A percentile compares a stretch with the other conserved stretches of the same genome.
Conservation (phyloP, 164 flowering plant genomes). For the Magnolia changhungtana region DNA sequence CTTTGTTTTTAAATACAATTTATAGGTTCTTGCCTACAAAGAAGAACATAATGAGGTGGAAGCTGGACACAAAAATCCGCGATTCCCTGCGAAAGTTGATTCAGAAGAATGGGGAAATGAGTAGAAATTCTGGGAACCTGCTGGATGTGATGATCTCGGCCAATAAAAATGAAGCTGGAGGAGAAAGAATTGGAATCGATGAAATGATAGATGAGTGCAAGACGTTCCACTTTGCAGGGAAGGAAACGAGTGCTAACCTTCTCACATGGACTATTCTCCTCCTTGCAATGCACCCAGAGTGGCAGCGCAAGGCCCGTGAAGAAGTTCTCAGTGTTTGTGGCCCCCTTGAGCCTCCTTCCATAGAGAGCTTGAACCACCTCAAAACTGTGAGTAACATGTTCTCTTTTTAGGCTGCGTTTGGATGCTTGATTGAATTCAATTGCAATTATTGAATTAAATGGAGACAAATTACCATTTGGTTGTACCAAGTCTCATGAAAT, state of each 20-base stretch:
- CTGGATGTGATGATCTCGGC: slow-evolving; percentile 30
- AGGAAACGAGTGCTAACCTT: slow-evolving; percentile 23
- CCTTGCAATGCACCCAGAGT: slow-evolving; percentile 19
- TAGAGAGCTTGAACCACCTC: slow-evolving; percentile 15
- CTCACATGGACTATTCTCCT: slow-evolving; percentile 21
- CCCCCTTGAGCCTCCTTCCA: slow-evolving; percentile 6
- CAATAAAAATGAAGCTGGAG: slow-evolving; percentile 6
- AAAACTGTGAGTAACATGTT: slow-evolving; percentile 13
- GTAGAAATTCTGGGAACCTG: slow-evolving; percentile 30
- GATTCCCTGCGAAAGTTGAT: slow-evolving; percentile 37
- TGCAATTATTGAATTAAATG: neutral
- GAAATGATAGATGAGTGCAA: slow-evolving; percentile 27
- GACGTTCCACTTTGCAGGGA: slow-evolving; percentile 25
- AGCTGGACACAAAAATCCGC: slow-evolving; percentile 48
- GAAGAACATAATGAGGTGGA: slow-evolving; percentile 52
- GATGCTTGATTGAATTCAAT: neutral
- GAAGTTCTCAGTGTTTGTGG: slow-evolving; percentile 20
- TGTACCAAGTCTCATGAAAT: no score
- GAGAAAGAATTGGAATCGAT: slow-evolving; percentile 8
- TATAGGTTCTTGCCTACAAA: slow-evolving; percentile 59
- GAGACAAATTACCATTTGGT: neutral
- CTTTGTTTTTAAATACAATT: no score
- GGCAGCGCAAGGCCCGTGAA: slow-evolving; percentile 24
- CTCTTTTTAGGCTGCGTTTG: neutral
- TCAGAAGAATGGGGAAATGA: slow-evolving; percentile 17